phyloP scores from a whole-genome alignment of 352 stramenopile species.

The Phytophthora kernoviae region DNA sequence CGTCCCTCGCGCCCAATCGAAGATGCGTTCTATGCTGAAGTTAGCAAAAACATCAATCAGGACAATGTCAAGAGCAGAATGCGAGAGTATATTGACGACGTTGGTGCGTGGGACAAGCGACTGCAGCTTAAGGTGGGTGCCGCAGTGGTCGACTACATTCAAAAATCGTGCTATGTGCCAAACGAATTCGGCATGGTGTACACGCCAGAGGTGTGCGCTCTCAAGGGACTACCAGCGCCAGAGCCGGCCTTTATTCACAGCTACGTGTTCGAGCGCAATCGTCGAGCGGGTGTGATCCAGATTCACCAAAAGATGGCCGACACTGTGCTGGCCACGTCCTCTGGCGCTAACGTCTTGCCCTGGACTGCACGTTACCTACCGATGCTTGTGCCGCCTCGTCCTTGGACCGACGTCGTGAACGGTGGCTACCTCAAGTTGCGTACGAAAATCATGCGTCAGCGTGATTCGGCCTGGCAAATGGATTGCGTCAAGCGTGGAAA shows the following conservation, averaged over 20 bases:
- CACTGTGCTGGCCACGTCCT: constrained; percentile 55
- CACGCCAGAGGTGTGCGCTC: constrained; percentile 36
- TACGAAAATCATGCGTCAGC: constrained; percentile 93
- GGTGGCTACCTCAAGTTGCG: constrained; percentile 94
- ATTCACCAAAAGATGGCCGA: constrained; percentile 68
- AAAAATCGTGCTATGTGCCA: constrained; percentile 79
- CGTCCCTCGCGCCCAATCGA: too few species aligned
- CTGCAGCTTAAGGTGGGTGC: constrained; percentile 92
- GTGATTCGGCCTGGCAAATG: constrained; percentile 82
- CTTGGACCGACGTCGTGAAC: constrained; percentile 89
- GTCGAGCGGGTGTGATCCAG: constrained; percentile 78
- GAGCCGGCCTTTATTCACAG: constrained; percentile 72
- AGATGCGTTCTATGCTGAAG: too few species aligned
- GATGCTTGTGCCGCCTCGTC: constrained; percentile 95
- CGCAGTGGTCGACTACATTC: constrained; percentile 76
- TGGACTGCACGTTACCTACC: constrained; percentile 92
- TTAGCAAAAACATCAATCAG: constrained; percentile 17
- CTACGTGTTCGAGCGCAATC: constrained; percentile 84
- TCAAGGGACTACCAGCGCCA: constrained; percentile 29
- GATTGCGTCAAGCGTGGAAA: constrained; percentile 90
- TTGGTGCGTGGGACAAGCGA: constrained; percentile 87
- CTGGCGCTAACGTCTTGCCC: constrained; percentile 64
- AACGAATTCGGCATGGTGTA: constrained; percentile 33
- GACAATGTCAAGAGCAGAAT: constrained; percentile 35
- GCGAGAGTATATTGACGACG: constrained; percentile 66